Evolutionary conservation across 345 rosid species (phyloP).

Genomic region (Rhodamnia argentea): DNA sequence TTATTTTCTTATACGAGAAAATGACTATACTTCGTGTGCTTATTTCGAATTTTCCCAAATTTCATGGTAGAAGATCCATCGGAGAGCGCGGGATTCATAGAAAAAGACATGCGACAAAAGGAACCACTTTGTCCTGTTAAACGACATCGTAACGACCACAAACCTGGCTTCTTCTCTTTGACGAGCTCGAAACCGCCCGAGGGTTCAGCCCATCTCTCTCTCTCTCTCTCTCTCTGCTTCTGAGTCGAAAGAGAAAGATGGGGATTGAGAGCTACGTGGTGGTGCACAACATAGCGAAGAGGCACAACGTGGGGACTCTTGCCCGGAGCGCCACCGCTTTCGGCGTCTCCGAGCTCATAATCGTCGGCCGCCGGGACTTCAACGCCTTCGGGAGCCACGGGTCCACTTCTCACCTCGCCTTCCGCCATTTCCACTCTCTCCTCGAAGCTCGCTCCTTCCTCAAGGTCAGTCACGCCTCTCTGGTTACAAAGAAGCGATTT

Average conservation of each 20-base stretch:
- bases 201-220: neutral
- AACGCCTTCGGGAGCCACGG: constrained; percentile 98
- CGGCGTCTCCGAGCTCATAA: constrained; percentile 79
- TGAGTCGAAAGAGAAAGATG: constrained; percentile 9
- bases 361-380: constrained; percentile 92
- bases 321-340: constrained; percentile 94
- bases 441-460: constrained; percentile 62
- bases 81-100: neutral
- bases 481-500: neutral
- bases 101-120: neutral
- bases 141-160: neutral
- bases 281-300: constrained; percentile 93
- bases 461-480: constrained; percentile 26
- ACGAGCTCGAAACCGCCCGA: neutral
- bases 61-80: neutral
- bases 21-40: too few relatives aligned
- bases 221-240: neutral
- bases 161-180: neutral
- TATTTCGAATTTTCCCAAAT: too few relatives aligned
- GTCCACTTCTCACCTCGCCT: constrained; percentile 71
- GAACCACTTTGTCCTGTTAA: neutral
- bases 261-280: constrained; percentile 75
- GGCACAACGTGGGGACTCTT: constrained; percentile 91
- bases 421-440: constrained; percentile 87
- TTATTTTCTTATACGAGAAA: too few relatives aligned